These are phyloP conservation scores for Phytophthora multivora DNA, from an alignment of 352 stramenopile species.

Conservation along the genomic window DNA sequence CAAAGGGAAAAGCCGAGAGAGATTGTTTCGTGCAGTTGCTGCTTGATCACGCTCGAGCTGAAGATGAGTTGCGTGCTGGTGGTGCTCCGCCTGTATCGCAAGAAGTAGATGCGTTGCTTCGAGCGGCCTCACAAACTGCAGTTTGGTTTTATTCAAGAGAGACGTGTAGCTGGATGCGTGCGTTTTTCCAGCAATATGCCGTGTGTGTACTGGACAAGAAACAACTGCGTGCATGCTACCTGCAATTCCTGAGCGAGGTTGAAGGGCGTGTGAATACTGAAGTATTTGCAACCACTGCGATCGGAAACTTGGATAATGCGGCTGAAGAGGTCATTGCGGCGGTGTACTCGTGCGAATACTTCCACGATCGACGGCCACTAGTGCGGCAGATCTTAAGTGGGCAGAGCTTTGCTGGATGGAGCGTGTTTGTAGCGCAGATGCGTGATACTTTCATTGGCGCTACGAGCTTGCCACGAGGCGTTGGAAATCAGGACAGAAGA, in stretches of 20 bases:
- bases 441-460: constrained; percentile 60
- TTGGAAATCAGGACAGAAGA: background rate
- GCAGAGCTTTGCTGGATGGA: constrained; percentile 62
- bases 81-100: constrained; percentile 10
- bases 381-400: constrained; percentile 58
- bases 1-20: constrained; percentile 28
- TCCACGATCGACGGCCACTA: constrained; percentile 43
- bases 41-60: constrained; percentile 38
- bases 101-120: constrained; percentile 50
- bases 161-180: constrained; percentile 44
- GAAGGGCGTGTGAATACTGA: constrained; percentile 52
- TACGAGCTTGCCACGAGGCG: constrained; percentile 1
- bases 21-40: constrained; percentile 58
- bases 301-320: constrained; percentile 48
- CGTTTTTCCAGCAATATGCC: constrained; percentile 50
- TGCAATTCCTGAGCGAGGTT: constrained; percentile 45
- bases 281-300: constrained; percentile 45
- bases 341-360: constrained; percentile 61
- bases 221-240: constrained; percentile 47
- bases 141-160: constrained; percentile 62
- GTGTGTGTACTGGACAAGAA: constrained; percentile 45
- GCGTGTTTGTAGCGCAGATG: constrained; percentile 63
- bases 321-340: constrained; percentile 68
- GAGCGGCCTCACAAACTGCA: constrained; percentile 39
- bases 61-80: constrained; percentile 1